Percentiles rank a stretch among this genome's conserved stretches.
Conservation (phyloP, 768 basidiomycete genomes). For the Calvatia gigantea region DNA sequence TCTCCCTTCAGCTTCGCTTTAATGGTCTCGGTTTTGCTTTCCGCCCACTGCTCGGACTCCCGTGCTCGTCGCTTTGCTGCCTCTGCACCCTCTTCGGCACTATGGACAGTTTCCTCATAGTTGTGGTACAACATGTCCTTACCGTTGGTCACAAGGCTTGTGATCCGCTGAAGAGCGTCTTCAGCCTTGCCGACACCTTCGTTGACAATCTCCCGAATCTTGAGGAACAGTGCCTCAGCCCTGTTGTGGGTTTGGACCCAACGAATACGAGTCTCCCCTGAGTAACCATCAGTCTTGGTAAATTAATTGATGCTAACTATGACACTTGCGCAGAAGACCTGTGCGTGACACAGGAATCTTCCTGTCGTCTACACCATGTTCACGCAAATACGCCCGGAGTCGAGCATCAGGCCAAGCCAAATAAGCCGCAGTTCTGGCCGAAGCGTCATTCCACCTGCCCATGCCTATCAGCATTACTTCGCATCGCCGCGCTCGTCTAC, state of each 20-base stretch:
- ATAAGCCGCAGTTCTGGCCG: slow-evolving; percentile 53
- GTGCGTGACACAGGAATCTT: slow-evolving; percentile 62
- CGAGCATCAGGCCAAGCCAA: slow-evolving; percentile 92
- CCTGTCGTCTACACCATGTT: slow-evolving; percentile 70
- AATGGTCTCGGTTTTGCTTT: background rate
- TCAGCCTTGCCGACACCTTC: slow-evolving; percentile 71
- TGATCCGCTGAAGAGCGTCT: slow-evolving; percentile 58
- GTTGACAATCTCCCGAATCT: slow-evolving; percentile 64
- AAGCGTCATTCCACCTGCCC: slow-evolving; percentile 53
- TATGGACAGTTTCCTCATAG: slow-evolving; percentile 15
- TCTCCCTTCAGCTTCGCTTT: slow-evolving; percentile 18
- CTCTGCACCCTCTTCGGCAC: background rate
- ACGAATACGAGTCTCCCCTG: slow-evolving; percentile 76
- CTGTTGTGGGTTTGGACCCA: slow-evolving; percentile 65
- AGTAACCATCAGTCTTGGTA: background rate
- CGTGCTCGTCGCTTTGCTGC: background rate
- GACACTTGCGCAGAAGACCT: slow-evolving; percentile 67
- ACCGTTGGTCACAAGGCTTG: slow-evolving; percentile 42
- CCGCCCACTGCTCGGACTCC: background rate
- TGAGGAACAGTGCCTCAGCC: slow-evolving; percentile 54
- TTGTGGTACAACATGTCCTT: slow-evolving; percentile 27
- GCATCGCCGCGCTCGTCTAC: slow-evolving; percentile 9
- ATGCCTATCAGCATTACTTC: background rate
- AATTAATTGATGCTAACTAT: background rate
- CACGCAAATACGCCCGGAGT: slow-evolving; percentile 83